Evolutionary conservation across 2,329 filamentous ascomycete genomes (phyloP).

Genomic region (Aspergillus hortae): DNA sequence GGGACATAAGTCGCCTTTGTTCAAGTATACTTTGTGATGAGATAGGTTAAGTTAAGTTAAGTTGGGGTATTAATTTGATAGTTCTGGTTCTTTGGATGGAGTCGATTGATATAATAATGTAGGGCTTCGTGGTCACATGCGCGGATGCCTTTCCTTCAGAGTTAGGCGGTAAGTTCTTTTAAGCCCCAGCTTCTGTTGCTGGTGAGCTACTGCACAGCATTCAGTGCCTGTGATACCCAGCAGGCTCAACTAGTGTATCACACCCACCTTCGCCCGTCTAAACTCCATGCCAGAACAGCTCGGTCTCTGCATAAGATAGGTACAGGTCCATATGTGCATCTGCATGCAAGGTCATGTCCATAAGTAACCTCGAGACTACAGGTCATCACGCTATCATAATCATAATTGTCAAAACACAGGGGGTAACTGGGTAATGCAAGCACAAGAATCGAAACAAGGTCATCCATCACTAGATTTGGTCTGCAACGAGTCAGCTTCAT

Average conservation of each 20-base stretch:
- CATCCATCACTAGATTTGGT: slow-evolving; percentile 15
- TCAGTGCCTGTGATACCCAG: too few species aligned
- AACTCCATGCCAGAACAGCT: neutral
- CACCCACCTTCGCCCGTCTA: too few species aligned
- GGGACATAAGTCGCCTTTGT: slow-evolving; percentile 12
- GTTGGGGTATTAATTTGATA: too few species aligned
- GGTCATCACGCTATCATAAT: slow-evolving; percentile 14
- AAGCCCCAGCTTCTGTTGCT: too few species aligned
- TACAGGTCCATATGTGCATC: neutral
- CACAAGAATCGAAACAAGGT: too few species aligned
- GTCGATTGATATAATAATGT: too few species aligned
- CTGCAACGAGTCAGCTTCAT: slow-evolving; percentile 11
- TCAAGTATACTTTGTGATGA: slow-evolving; percentile 1
- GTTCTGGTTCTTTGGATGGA: too few species aligned
- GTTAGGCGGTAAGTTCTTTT: too few species aligned
- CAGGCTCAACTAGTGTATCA: neutral
- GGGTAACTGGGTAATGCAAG: neutral
- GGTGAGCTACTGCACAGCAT: too few species aligned
- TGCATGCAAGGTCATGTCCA: neutral
- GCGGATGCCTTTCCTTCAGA: too few species aligned
- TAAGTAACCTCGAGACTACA: slow-evolving; percentile 9
- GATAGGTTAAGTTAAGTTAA: too few species aligned
- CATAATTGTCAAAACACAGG: slow-evolving; percentile 1
- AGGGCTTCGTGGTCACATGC: too few species aligned
- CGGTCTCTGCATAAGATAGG: neutral